phyloP scores from a whole-genome alignment of 495 filamentous ascomycete genomes.

The Margaritispora aquatica region DNA sequence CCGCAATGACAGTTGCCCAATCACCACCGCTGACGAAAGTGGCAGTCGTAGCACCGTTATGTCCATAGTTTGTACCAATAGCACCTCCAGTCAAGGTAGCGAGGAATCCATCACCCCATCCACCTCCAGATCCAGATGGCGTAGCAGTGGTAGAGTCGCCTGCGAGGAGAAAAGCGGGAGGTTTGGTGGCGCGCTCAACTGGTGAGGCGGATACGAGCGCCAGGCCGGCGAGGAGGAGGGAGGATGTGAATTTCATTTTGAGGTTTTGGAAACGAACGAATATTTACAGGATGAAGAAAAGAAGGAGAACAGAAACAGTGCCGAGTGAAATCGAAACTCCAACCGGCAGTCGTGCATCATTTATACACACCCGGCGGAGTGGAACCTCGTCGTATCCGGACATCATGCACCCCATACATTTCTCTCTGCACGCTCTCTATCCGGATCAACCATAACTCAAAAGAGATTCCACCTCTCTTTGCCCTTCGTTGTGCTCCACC shows the following conservation, averaged over 20 bases:
- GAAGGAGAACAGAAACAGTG: neutral
- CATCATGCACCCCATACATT: neutral
- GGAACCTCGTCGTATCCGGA: neutral
- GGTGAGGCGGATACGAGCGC: neutral
- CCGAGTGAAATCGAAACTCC: neutral
- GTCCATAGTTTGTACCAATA: slow-evolving; percentile 39
- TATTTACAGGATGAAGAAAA: neutral
- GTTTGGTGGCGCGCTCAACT: neutral
- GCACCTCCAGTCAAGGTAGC: slow-evolving; percentile 34
- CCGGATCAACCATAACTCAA: neutral
- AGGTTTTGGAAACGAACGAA: neutral
- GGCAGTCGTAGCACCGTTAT: slow-evolving; percentile 46
- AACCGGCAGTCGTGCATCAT: neutral
- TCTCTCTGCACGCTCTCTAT: neutral
- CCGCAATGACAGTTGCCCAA: slow-evolving; percentile 37
- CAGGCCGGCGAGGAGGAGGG: neutral
- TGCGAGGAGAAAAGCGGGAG: slow-evolving; percentile 39
- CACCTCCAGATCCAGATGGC: slow-evolving; percentile 20
- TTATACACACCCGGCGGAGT: neutral
- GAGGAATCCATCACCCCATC: slow-evolving; percentile 49
- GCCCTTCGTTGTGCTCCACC: neutral
- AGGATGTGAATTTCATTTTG: neutral
- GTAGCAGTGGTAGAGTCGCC: slow-evolving; percentile 47
- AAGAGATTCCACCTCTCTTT: too few relatives aligned
- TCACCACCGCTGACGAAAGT: slow-evolving; percentile 38